Percentiles rank a stretch among this genome's conserved stretches.
These are phyloP conservation scores for Teunomyces tritomae DNA, from an alignment of 805 yeast species.

Conservation along the genomic window DNA sequence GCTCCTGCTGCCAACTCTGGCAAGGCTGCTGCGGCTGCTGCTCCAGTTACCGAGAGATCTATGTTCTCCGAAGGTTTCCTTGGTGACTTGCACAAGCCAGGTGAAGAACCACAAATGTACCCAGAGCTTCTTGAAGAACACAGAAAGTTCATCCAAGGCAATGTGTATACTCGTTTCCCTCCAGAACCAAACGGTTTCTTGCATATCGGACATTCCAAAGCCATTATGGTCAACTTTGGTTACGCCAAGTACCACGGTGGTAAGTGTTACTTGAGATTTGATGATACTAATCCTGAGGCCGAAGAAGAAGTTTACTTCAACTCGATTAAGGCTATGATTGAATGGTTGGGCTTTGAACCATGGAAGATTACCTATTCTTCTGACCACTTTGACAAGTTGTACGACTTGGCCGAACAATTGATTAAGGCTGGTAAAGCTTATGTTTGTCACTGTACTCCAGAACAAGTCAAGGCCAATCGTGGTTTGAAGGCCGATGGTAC, in stretches of 20 bases:
- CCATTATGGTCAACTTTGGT: conserved; percentile 98
- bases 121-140: conserved; percentile 85
- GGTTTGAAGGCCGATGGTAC: conserved; percentile 92
- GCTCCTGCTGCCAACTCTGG: conserved; percentile 16
- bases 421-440: conserved; percentile 74
- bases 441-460: conserved; percentile 91
- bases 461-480: conserved; percentile 84
- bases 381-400: conserved; percentile 88
- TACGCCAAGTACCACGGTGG: conserved; percentile 87
- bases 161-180: conserved; percentile 92
- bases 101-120: conserved; percentile 87
- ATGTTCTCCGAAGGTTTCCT: conserved; percentile 96
- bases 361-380: conserved; percentile 95
- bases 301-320: conserved; percentile 91
- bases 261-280: conserved; percentile 86
- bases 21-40: conserved; percentile 18
- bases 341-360: conserved; percentile 93
- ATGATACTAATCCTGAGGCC: conserved; percentile 98
- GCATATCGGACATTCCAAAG: conserved; percentile 97
- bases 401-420: conserved; percentile 82
- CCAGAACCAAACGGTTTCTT: conserved; percentile 98
- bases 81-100: conserved; percentile 92
- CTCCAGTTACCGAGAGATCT: conserved; percentile 43
- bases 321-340: conserved; percentile 78
- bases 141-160: conserved; percentile 71